Base-by-base conservation (phyloP, 257 asterid species). In the Eucommia ulmoides region DNA sequence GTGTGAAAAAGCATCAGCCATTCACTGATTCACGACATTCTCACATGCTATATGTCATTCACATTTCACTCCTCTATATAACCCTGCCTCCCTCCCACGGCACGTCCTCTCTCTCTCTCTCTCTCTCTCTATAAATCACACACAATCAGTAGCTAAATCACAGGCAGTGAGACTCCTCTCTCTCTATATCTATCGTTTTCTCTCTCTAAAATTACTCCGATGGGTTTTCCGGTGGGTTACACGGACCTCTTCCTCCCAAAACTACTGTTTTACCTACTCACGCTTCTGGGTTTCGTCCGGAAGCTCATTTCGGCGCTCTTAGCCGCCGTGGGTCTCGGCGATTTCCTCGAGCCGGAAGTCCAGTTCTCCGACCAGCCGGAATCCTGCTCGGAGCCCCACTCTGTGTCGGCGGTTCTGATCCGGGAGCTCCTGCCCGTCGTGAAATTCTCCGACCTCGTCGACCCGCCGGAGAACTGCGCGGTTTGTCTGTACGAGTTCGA, bases 341-440 rank as follows among this genome's bases (percentile, higher is more conserved):
- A 50, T 17, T 24, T 50, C 33, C 19, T 50, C 20, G 54, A 24
- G 9, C 33, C 41, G 9, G 22, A 24, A n/a, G 12, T 24, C 6
- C 2, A 16, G 22, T 50, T 7, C 20, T 22, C 33, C 3, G 15
- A 5, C 19, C 20, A 21, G 19, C 19, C 48, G 11, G 54, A 50
- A n/a, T 25, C 35, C 3, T 26, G n/a, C 19, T 24, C 22, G 41
- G 54, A 50, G n/a, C 54, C 29, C 42, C 33, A 14, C 22, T 50
- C 54, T 4, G 54, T 50, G 1, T 23, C 54, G 2, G 54, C 54
- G 15, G 18, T 50, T 7, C 54, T 50, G 41, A 50, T 50, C 54
- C 54, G 54, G 41, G 54, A 50, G 19, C 54, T 24, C 19, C 16
- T 50, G 19, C 54, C 42, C 1, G 54, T 50, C 23, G 54, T 50